Evolutionary conservation across 176 grass and related monocot species (phyloP), one percentile per base, ranked within the genome.

Genomic region (Echinochloa phyllopogon): DNA sequence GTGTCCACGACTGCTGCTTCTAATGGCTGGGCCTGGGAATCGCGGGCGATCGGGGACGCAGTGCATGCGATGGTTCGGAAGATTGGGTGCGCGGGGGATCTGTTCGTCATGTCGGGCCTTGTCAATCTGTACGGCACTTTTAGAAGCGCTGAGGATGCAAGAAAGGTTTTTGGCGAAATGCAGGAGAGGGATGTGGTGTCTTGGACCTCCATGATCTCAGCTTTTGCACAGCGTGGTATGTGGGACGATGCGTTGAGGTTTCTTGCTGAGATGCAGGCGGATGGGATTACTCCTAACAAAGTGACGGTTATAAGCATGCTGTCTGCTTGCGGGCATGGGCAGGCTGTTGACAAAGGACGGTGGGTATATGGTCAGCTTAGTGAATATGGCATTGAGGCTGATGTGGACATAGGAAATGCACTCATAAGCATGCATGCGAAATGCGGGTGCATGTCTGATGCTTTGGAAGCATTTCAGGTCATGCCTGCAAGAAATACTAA

Each of bases 131-230:
- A 88, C 8, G 80, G 78, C 1, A 45, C 55, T 29, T 81, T 86
- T 65, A 81, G 78, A 64, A 76, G 66, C 5, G 75, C 82, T 5
- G 60, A 82, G 7, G 23, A 75, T 53, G 95, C 92, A 5, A 93
- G 82, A 47, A 66, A 86, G 67, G 4, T 98, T 77, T 98, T 98
- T 24, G 85, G 84, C 33, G 87, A 93, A 87, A 98, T 95, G 88
- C 84, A 11, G 7, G 63, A 91, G 4, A 87, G 74, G 79, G 95
- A 98, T 80, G 88, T 98, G 9, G 92, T 98, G 39, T 86, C 92
- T 21, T 98, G 95, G 95, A 98, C 95, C 1, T 94, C 85, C 8
- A 90, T 98, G 87, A 76, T 98, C 15, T 93, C 90, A 67, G 85
- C 89, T n/a, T 94, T 82, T 76, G 73, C 88, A 2, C 87, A 88